Evolutionary conservation across 768 basidiomycete genomes (phyloP).

Genomic region (Amanita phalloides): DNA sequence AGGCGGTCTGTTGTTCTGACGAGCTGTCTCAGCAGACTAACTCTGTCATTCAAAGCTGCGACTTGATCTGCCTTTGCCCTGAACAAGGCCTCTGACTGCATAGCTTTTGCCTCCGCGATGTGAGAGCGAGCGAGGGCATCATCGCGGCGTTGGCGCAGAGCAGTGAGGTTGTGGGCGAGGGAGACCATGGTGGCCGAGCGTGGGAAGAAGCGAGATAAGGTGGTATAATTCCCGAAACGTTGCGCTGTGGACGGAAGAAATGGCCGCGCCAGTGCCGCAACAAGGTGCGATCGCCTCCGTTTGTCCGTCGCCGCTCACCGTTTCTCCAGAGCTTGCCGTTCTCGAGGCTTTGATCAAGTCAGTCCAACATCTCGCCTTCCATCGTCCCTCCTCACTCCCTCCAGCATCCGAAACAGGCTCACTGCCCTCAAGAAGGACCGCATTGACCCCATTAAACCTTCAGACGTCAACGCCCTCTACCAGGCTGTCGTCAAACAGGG

Average conservation of each 20-base stretch:
- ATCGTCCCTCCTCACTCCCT: conserved; percentile 10
- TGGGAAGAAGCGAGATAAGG: not conserved
- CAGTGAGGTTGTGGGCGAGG: not conserved
- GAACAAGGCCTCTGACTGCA: conserved; percentile 10
- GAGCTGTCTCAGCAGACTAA: conserved; percentile 13
- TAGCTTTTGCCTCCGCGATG: conserved; percentile 16
- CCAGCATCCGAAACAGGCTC: conserved; percentile 87
- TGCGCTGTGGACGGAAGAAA: conserved; percentile 12
- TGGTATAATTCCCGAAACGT: not conserved
- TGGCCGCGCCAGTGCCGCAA: conserved; percentile 68
- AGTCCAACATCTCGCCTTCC: conserved; percentile 4
- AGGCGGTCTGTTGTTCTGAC: conserved; percentile 13
- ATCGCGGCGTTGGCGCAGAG: conserved; percentile 8
- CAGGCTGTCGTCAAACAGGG: conserved; percentile 91
- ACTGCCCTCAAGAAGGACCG: conserved; percentile 92
- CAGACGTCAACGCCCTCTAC: conserved; percentile 90
- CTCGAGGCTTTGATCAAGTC: conserved; percentile 93
- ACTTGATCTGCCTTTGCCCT: conserved; percentile 14
- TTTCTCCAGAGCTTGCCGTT: conserved; percentile 70
- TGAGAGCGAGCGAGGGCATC: conserved; percentile 15
- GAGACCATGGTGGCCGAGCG: not conserved
- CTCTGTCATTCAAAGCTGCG: conserved; percentile 13
- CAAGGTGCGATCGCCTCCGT: conserved; percentile 39
- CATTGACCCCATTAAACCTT: conserved; percentile 84
- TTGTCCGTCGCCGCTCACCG: not conserved